A percentile compares a stretch with the other conserved stretches of the same genome.
Evolutionary conservation across 1,139 yeast genomes (phyloP).

Genomic region (Tardiomyces digboiensis): DNA sequence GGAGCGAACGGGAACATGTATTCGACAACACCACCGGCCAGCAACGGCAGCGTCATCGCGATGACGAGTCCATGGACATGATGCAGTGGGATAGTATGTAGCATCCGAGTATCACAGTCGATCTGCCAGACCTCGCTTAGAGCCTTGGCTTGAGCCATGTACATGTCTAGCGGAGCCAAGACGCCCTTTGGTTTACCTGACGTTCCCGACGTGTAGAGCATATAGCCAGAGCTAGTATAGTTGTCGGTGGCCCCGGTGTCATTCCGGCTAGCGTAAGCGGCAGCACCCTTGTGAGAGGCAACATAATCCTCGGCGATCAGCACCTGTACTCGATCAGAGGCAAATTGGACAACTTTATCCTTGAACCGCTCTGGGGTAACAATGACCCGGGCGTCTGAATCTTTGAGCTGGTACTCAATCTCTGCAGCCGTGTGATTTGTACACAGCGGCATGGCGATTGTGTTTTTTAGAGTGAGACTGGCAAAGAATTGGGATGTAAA

Average conservation of each 20-base stretch:
- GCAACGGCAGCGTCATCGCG: conserved; percentile 25
- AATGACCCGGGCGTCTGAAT: conserved; percentile 21
- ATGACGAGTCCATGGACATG: conserved; percentile 31
- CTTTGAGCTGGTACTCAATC: conserved; percentile 23
- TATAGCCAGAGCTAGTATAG: conserved; percentile 19
- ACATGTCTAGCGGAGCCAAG: conserved; percentile 26
- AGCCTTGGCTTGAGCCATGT: conserved; percentile 26
- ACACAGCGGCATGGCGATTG: conserved; percentile 26
- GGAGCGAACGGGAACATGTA: conserved; percentile 27
- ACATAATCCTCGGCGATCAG: conserved; percentile 15
- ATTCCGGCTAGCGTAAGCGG: conserved; percentile 2
- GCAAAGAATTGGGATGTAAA: conserved; percentile 24
- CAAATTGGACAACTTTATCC: conserved; percentile 18
- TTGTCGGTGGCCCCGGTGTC: background rate
- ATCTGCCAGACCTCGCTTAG: conserved; percentile 27
- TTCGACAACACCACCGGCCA: conserved; percentile 28
- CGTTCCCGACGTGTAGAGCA: conserved; percentile 30
- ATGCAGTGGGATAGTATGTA: conserved; percentile 29
- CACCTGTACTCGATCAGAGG: conserved; percentile 9
- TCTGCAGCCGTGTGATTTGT: conserved; percentile 27
- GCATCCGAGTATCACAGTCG: conserved; percentile 19
- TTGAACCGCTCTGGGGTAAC: conserved; percentile 23
- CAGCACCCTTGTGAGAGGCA: conserved; percentile 6
- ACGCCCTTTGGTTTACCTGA: conserved; percentile 31
- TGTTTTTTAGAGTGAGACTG: conserved; percentile 20